A percentile compares a stretch with the other conserved stretches of the same genome.
Evolutionary conservation across 441 rosid species (phyloP).

Genomic region (Cnidoscolus chayamansa): DNA sequence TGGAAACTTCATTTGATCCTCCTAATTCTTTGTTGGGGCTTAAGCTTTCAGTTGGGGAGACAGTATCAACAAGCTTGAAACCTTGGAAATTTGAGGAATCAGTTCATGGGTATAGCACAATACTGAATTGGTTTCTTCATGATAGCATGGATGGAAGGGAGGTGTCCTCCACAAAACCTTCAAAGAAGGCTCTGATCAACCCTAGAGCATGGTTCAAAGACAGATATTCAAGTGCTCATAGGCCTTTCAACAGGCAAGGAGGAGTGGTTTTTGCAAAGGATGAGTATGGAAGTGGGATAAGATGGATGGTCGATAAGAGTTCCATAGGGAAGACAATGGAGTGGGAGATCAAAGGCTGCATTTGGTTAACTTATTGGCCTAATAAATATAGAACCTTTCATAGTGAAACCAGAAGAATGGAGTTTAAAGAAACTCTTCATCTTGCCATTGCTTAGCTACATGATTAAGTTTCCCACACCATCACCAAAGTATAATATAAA

Average conservation of each 20-base stretch:
- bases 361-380: constrained; percentile 94
- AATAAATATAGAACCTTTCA: constrained; percentile 65
- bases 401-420: constrained; percentile 69
- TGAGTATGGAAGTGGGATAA: constrained; percentile 67
- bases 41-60: constrained; percentile 55
- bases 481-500: background rate
- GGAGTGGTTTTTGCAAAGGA: constrained; percentile 83
- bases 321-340: constrained; percentile 61
- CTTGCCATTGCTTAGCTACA: constrained; percentile 43
- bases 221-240: constrained; percentile 58
- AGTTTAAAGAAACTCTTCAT: constrained; percentile 60
- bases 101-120: constrained; percentile 55
- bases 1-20: constrained; percentile 67
- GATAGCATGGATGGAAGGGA: constrained; percentile 73
- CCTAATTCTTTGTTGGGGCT: constrained; percentile 64
- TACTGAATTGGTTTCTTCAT: constrained; percentile 77
- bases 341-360: constrained; percentile 79
- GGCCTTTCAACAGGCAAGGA: constrained; percentile 78
- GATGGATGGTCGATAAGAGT: constrained; percentile 66
- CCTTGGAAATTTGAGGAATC: constrained; percentile 89
- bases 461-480: background rate
- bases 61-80: constrained; percentile 52
- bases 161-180: constrained; percentile 73
- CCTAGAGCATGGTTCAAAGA: constrained; percentile 81
- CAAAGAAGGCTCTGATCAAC: constrained; percentile 51